Evolutionary conservation across 306 rosid genomes (phyloP), one percentile per base, ranked within the genome.

Genomic region (Abrus precatorius): DNA sequence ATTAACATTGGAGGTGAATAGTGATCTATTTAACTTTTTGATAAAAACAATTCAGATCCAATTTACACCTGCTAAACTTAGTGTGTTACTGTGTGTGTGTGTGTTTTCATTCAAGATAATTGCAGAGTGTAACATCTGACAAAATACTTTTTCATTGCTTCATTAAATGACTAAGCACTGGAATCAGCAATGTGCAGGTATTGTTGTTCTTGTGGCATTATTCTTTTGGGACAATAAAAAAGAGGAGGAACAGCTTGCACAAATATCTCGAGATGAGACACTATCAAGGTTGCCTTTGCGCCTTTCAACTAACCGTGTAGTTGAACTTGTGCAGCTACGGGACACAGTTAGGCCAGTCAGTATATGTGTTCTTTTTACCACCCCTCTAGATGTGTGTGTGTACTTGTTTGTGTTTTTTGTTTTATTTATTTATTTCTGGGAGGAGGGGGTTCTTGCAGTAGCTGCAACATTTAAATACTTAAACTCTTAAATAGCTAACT

Each of bases 321-420:
- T 95, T 84, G 99, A 95, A 85, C 99, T 95, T 20, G 97, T 95
- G 85, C 99, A 91, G 88, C 95, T 95, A 76, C 89, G 98, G 64
- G 97, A 95, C 85, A 91, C 89, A 76, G 97, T 85, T 81, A 85
- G 99, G 82, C 99, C 99, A 45, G 97, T 95, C 55, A 88, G 98
- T 89, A 78, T 82, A 61, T 34, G 11, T 69, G 13, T 74, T 80
- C 27, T 5, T 48, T 34, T 28, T 29, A 68, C 27, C 34, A 52
- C 29, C 52, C 13, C 14, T 34, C 52, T 70, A 11, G 14, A 40
- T 62, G 11, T n/a, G 4, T 36, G 4, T 36, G 4, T 36, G 4
- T 36, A 36, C 1, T 60, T 79, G 1, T 63, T 7, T 63, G 43
- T 12, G 32, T 48, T 30, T 67, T 33, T 33, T 3, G 1, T 3